A percentile compares a stretch with the other conserved stretches of the same genome.
phyloP scores from a whole-genome alignment of 2,329 filamentous ascomycete genomes.

The Aspergillus sp. region DNA sequence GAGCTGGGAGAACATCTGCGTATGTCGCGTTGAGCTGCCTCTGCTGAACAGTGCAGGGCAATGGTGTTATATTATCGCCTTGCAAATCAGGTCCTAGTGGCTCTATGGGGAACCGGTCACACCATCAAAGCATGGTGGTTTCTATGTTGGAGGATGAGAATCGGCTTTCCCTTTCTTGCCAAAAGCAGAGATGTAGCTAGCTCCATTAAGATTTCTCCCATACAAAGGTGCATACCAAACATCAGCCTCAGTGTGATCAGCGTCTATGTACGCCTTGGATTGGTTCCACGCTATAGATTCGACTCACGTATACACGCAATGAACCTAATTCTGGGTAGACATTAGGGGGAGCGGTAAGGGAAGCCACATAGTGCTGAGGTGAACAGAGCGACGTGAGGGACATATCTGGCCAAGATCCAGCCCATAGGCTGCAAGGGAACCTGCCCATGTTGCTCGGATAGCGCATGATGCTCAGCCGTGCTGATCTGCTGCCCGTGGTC shows the following conservation, averaged over 20 bases:
- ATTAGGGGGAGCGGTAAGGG: constrained; percentile 1
- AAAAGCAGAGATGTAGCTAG: constrained; percentile 2
- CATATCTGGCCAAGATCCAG: background rate
- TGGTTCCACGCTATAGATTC: constrained; percentile 1
- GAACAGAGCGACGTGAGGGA: background rate
- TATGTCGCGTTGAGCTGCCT: background rate
- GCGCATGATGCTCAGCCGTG: background rate
- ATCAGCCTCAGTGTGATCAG: background rate
- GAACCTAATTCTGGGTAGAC: constrained; percentile 1
- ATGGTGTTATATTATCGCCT: constrained; percentile 1
- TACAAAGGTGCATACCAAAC: background rate
- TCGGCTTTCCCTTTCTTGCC: background rate
- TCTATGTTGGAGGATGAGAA: background rate
- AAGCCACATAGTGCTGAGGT: constrained; percentile 5
- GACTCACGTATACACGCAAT: background rate
- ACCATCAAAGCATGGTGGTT: constrained; percentile 1
- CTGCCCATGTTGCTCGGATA: background rate
- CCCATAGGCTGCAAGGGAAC: background rate
- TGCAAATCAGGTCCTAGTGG: background rate
- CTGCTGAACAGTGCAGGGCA: background rate
- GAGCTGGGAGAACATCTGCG: background rate
- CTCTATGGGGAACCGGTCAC: background rate
- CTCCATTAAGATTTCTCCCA: constrained; percentile 1
- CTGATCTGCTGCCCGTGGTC: background rate
- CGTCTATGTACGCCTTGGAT: background rate